A percentile compares a stretch with the other conserved stretches of the same genome.
Conservation (phyloP, 371 early-diverging fungal genomes). For the Fennellomyces sp. region DNA sequence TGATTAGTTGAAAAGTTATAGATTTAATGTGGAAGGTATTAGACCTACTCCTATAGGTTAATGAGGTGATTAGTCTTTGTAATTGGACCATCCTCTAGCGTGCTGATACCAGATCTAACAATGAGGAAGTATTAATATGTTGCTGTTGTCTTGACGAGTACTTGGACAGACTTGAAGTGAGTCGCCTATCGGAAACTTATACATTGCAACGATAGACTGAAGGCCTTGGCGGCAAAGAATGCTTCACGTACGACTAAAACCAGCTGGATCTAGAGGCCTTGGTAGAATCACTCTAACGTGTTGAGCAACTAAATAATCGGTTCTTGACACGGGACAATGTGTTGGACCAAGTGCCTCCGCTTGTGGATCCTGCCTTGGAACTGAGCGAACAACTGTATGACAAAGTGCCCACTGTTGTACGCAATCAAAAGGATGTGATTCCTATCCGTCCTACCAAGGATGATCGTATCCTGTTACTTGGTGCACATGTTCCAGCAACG, state of each 20-base stretch:
- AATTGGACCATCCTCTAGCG: no score
- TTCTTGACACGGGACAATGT: conserved; percentile 35
- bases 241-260: conserved; percentile 10
- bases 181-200: no score
- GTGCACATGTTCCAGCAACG: conserved; percentile 48
- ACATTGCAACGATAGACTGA: no score
- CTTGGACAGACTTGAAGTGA: no score
- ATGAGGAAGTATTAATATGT: no score
- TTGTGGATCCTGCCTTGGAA: not conserved
- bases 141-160: no score
- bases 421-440: conserved; percentile 21
- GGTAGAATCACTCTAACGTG: conserved; percentile 29
- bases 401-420: conserved; percentile 39
- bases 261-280: conserved; percentile 12
- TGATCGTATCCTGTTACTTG: conserved; percentile 35
- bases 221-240: no score
- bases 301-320: conserved; percentile 35
- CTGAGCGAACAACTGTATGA: conserved; percentile 39
- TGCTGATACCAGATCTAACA: no score
- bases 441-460: conserved; percentile 24
- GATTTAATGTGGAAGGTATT: no score
- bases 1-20: no score
- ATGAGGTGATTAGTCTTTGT: no score
- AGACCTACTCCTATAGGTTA: no score
- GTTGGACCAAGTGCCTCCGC: conserved; percentile 11